Conservation (phyloP, 106 monocot genomes). For the Acorus calamus region DNA sequence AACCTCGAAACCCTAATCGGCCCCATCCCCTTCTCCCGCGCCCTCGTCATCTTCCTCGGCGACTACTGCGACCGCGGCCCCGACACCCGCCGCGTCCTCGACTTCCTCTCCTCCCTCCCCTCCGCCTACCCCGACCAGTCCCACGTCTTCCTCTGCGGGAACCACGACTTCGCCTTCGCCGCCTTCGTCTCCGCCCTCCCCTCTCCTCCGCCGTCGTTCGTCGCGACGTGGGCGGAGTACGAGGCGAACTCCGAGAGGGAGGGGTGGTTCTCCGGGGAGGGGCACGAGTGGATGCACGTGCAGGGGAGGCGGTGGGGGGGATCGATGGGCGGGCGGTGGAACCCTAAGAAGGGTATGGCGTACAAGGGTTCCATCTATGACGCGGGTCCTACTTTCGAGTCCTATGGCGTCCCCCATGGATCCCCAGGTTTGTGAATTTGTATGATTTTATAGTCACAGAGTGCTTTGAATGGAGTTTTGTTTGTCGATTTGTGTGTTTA, state of each 20-base stretch:
- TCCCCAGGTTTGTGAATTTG: slow-evolving; percentile 39
- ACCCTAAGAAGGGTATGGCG: slow-evolving; percentile 45
- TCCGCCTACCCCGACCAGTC: slow-evolving; percentile 56
- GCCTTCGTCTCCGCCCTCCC: slow-evolving; percentile 88
- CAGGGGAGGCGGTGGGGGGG: slow-evolving; percentile 95
- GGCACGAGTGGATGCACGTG: slow-evolving; percentile 69
- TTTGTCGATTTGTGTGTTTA: neutral
- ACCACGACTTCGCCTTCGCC: slow-evolving; percentile 96
- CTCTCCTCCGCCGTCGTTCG: slow-evolving; percentile 44
- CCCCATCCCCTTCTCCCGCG: slow-evolving; percentile 45
- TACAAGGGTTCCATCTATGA: slow-evolving; percentile 91
- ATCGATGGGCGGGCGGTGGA: slow-evolving; percentile 43
- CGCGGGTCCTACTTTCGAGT: slow-evolving; percentile 66
- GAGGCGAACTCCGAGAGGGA: slow-evolving; percentile 59
- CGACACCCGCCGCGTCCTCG: slow-evolving; percentile 57
- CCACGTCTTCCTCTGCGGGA: slow-evolving; percentile 94
- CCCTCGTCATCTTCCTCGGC: slow-evolving; percentile 91
- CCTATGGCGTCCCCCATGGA: slow-evolving; percentile 86
- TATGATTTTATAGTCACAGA: neutral
- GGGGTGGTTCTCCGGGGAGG: slow-evolving; percentile 85
- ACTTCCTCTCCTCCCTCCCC: slow-evolving; percentile 73
- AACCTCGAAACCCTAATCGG: slow-evolving; percentile 59
- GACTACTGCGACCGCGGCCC: slow-evolving; percentile 97
- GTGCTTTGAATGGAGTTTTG: neutral
- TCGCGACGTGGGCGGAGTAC: slow-evolving; percentile 76